Percentiles rank a stretch among this genome's conserved stretches.
These are phyloP conservation scores for Hordeum vulgare DNA, from an alignment of 176 grass and related monocot species.

Conservation along the genomic window DNA sequence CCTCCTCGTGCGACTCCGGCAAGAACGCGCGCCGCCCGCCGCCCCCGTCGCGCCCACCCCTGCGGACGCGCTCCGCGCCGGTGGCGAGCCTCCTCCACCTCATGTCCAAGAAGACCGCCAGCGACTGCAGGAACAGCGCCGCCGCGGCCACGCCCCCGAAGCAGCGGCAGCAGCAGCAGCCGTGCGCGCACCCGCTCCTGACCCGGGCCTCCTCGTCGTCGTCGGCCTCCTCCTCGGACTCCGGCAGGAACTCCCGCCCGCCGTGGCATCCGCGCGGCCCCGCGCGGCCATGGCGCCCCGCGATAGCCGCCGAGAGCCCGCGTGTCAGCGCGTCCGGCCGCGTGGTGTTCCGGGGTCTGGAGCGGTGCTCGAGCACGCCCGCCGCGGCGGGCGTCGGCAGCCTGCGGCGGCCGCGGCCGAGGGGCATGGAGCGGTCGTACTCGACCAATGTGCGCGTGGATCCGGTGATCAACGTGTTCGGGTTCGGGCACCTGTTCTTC, in stretches of 20 bases:
- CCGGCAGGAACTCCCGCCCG: conserved; percentile 17
- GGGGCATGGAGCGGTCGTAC: conserved; percentile 65
- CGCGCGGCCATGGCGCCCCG: background rate
- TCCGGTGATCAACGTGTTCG: conserved; percentile 63
- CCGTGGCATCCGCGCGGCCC: background rate
- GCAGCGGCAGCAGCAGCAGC: conserved; percentile 2
- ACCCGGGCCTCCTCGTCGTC: conserved; percentile 38
- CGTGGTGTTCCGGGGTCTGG: conserved; percentile 62
- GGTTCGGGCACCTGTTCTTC: conserved; percentile 45
- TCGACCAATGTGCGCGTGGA: conserved; percentile 65
- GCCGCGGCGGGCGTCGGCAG: conserved; percentile 21
- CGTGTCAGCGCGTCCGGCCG: conserved; percentile 59
- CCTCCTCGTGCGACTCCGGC: conserved; percentile 39
- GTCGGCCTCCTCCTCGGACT: conserved; percentile 57
- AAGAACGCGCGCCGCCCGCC: conserved; percentile 11
- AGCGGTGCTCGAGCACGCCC: conserved; percentile 65
- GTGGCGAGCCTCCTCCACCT: conserved; percentile 43
- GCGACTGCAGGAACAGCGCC: background rate
- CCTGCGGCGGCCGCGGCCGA: conserved; percentile 25
- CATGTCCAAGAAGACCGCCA: background rate
- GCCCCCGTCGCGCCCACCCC: conserved; percentile 6
- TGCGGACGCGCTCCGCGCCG: conserved; percentile 34
- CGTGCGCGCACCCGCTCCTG: conserved; percentile 10
- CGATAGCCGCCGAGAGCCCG: conserved; percentile 45
- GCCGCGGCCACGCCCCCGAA: background rate